phyloP scores from a whole-genome alignment of 306 rosid species.

The Pyrus bretschneideri region DNA sequence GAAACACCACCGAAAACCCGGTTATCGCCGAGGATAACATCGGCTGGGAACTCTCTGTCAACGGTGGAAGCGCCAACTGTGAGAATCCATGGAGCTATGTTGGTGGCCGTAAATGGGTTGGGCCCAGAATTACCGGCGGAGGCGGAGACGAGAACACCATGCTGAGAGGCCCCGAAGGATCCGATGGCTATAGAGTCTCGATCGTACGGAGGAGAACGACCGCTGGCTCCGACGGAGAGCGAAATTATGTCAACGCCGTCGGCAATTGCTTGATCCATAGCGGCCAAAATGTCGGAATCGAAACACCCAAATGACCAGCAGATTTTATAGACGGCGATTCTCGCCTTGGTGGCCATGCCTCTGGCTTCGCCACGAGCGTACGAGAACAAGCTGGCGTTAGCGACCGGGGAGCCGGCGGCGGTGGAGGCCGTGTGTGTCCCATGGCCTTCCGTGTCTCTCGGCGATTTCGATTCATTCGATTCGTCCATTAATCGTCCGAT shows the following conservation, averaged over 20 bases:
- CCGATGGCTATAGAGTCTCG: constrained; percentile 78
- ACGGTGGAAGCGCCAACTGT: constrained; percentile 84
- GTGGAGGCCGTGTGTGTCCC: constrained; percentile 83
- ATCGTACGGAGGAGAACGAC: constrained; percentile 44
- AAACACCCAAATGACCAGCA: constrained; percentile 73
- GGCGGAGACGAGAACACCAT: constrained; percentile 71
- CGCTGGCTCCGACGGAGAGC: constrained; percentile 70
- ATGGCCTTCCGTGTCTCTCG: constrained; percentile 75
- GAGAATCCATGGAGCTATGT: constrained; percentile 88
- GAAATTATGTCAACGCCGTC: constrained; percentile 77
- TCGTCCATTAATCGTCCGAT: constrained; percentile 41
- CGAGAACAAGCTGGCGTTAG: constrained; percentile 53
- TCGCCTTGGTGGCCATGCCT: constrained; percentile 82
- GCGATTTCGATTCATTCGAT: constrained; percentile 48
- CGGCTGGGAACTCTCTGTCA: constrained; percentile 74
- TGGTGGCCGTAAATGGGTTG: constrained; percentile 51
- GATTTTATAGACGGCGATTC: constrained; percentile 82
- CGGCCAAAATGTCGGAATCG: constrained; percentile 88
- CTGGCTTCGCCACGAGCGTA: constrained; percentile 72
- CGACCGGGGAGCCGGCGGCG: constrained; percentile 54
- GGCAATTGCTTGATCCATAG: constrained; percentile 80
- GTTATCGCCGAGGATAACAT: constrained; percentile 61
- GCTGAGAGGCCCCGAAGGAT: constrained; percentile 58
- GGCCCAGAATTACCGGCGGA: constrained; percentile 90
- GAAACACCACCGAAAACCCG: constrained; percentile 58